Evolutionary conservation across 2,329 filamentous ascomycete genomes (phyloP).

Genomic region (Neopestalotiopsis sp.): DNA sequence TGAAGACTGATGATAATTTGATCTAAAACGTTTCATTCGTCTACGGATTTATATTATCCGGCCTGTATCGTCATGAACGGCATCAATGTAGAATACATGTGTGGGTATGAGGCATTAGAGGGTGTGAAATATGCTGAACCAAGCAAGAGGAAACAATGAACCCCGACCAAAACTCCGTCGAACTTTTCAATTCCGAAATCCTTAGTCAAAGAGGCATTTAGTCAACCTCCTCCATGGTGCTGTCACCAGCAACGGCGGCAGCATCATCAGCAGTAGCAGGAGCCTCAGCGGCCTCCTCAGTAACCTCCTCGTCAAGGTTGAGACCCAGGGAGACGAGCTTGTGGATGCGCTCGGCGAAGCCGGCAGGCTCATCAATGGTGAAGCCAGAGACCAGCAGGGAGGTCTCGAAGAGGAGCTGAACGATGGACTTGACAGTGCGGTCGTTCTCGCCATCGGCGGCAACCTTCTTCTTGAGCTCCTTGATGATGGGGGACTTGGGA

Average conservation of each 20-base stretch:
- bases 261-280: conserved; percentile 61
- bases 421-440: conserved; percentile 98
- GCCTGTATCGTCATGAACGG: conserved; percentile 36
- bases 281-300: conserved; percentile 60
- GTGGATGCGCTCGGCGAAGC: conserved; percentile 99
- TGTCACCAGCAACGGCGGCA: conserved; percentile 76
- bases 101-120: conserved; percentile 37
- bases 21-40: conserved; percentile 31
- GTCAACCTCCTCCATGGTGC: conserved; percentile 99
- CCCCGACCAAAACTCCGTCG: conserved; percentile 45
- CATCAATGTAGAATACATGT: conserved; percentile 39
- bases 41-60: conserved; percentile 33
- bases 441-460: conserved; percentile 97
- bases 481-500: conserved; percentile 96
- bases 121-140: conserved; percentile 31
- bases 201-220: conserved; percentile 54
- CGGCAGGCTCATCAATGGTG: conserved; percentile 98
- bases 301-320: conserved; percentile 94
- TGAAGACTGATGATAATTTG: neutral
- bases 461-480: conserved; percentile 99
- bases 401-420: conserved; percentile 98
- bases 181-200: conserved; percentile 45
- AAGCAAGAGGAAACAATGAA: conserved; percentile 37
- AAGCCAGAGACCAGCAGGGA: conserved; percentile 98
- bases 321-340: conserved; percentile 98